These are phyloP conservation scores for Ilyonectria sp. DNA, from an alignment of 2,329 filamentous ascomycete species.

Conservation along the genomic window DNA sequence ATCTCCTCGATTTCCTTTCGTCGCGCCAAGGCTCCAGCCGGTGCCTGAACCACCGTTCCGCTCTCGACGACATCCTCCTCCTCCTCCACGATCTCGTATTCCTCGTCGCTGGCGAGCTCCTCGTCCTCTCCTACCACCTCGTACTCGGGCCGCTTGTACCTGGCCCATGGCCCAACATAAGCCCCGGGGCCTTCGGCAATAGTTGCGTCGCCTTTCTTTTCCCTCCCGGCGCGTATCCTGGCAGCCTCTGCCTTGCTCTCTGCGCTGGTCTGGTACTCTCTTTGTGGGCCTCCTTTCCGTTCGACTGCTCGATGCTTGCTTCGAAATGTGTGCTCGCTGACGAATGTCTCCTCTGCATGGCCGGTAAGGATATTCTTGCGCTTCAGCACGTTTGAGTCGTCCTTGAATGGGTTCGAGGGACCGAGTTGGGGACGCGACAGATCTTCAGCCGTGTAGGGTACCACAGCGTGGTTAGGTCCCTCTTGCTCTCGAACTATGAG, in stretches of 20 bases:
- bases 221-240: conserved; percentile 79
- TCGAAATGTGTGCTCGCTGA: conserved; percentile 93
- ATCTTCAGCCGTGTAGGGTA: conserved; percentile 80
- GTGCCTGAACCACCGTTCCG: conserved; percentile 72
- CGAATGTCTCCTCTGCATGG: conserved; percentile 86
- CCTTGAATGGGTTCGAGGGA: conserved; percentile 82
- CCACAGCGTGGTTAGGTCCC: conserved; percentile 72
- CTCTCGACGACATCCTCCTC: conserved; percentile 78
- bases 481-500: conserved; percentile 71
- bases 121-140: conserved; percentile 82
- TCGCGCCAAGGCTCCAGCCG: conserved; percentile 67
- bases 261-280: conserved; percentile 68
- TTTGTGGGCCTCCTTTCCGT: conserved; percentile 71
- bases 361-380: conserved; percentile 89
- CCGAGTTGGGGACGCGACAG: conserved; percentile 77
- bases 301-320: conserved; percentile 89
- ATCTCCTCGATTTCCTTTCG: conserved; percentile 72
- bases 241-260: conserved; percentile 81
- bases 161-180: conserved; percentile 96
- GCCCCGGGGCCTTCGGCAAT: conserved; percentile 89
- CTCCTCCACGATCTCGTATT: conserved; percentile 83
- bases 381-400: conserved; percentile 73
- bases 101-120: conserved; percentile 83
- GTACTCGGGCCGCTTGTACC: conserved; percentile 80
- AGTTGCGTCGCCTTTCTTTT: conserved; percentile 87